These are phyloP conservation scores for Coprinopsis cinerea DNA, from an alignment of 768 basidiomycete genomes.

Conservation along the genomic window DNA sequence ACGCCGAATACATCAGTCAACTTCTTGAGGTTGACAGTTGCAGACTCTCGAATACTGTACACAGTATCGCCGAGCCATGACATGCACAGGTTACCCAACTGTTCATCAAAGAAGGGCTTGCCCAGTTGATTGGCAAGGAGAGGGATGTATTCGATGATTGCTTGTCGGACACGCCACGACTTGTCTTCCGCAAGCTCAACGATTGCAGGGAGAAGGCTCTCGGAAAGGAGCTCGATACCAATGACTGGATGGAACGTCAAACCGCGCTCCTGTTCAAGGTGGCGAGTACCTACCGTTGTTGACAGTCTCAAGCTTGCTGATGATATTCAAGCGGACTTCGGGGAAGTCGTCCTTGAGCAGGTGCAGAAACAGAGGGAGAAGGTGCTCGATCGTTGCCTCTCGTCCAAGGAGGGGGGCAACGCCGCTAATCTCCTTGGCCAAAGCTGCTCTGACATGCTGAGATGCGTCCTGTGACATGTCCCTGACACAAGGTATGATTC, in stretches of 20 bases:
- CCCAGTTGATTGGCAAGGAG: conserved; percentile 97
- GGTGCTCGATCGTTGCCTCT: conserved; percentile 90
- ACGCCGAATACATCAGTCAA: conserved; percentile 98
- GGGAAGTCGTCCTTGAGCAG: conserved; percentile 98
- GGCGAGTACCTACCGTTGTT: conserved; percentile 61
- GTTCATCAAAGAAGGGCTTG: conserved; percentile 95
- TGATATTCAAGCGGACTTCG: conserved; percentile 95
- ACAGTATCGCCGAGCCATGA: conserved; percentile 98
- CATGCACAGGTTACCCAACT: conserved; percentile 96
- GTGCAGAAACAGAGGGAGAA: conserved; percentile 94
- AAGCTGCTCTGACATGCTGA: conserved; percentile 94
- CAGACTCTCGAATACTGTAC: conserved; percentile 97
- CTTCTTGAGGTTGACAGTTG: conserved; percentile 93
- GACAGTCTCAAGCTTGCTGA: conserved; percentile 96
- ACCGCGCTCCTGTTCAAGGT: no score
- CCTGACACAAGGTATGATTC: conserved; percentile 90
- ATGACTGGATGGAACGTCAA: conserved; percentile 61
- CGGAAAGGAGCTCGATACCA: conserved; percentile 90
- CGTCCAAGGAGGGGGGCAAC: conserved; percentile 91
- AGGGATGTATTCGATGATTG: conserved; percentile 99
- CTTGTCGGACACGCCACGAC: conserved; percentile 98
- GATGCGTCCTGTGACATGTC: conserved; percentile 91
- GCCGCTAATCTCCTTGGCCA: conserved; percentile 94
- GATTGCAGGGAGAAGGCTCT: conserved; percentile 94
- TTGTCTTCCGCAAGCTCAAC: conserved; percentile 98